Evolutionary conservation across 164 flowering plant genomes (phyloP), one percentile per base, ranked within the genome.

Genomic region (Taxillus chinensis): DNA sequence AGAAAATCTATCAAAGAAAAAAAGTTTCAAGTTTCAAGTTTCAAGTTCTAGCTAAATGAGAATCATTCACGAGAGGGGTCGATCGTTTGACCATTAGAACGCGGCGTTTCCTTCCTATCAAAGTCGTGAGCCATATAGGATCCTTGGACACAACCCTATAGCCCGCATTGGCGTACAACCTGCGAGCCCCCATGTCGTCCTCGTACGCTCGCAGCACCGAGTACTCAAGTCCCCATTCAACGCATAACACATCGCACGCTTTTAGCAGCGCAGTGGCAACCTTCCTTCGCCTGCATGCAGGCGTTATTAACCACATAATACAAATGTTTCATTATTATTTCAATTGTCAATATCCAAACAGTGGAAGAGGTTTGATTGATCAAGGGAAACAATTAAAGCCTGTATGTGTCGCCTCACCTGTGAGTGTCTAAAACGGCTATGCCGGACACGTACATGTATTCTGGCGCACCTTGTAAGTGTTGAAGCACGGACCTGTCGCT

Each of bases 371-470:
- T 27, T 27, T 27, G 27, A 2, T 27, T 27, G n/a, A n/a, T 27
- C 27, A 27, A 27, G 27, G 27, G 27, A 27, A 27, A 27, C 27
- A 27, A 27, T 27, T 2, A 46, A 14, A 48, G 49, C n/a, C 10
- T 42, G 16, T 45, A 38, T 41, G 38, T 27, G 27, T 27, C 27
- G 27, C 27, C 27, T 12, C 37, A 86, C 98, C 98, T 82, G 86
- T 74, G 85, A 58, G 62, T 73, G 64, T 71, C 71, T 51, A 77
- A 70, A 48, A 92, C 98, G 9, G 95, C 98, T 27, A 92, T 86
- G 12, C 98, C 98, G 5, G 98, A 89, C 0, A 92, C 74, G 45
- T 92, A 89, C 46, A 92, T 81, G 63, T 86, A 89, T 67, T 92
- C 98, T 41, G 80, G 75, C 15, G 76, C 86, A 27, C 80, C 92